Evolutionary conservation across 495 filamentous ascomycete genomes (phyloP), one percentile per base, ranked within the genome.

Genomic region (Neurospora discreta): DNA sequence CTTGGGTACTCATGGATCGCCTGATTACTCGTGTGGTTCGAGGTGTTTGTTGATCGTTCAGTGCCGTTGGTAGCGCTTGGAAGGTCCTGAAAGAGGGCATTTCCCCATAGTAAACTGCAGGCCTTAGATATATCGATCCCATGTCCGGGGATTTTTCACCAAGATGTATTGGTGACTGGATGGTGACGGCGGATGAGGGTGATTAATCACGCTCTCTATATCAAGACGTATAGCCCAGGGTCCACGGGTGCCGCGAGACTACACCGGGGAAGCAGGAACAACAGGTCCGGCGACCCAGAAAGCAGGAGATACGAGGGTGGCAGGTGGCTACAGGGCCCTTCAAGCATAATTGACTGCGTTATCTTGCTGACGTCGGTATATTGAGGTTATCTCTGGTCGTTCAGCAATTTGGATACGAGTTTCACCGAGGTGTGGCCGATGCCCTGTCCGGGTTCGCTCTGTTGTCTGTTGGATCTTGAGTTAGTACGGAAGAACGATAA

Each of bases 221-320:
- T 18, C 23, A 13, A 33, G 40, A 39, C 52, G 52, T 36, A 39
- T 11, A 39, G 39, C 43, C 9, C 6, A 23, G 60, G 72, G n/a
- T 68, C 20, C 60, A n/a, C 15, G 52, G 39, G 68, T 16, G 38
- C 73, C 70, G 71, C 71, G 73, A 36, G 69, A 68, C 68, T 15
- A 70, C 73, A 70, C 44, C 71, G 71, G 71, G 74, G 74, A 73
- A 73, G 74, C 71, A 73, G 58, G 68, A 58, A 20, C 39, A 43
- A 23, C 41, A 40, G 30, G 70, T 73, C 72, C 68, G 41, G 70
- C 36, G 68, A 72, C 36, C 20, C 58, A 71, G 33, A 33, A 68
- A 41, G 20, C 67, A 39, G 38, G 67, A 65, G 52, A 60, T 33
- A 60, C 26, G 26, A 26, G 10, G 20, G 20, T 5, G 4, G 1